Evolutionary conservation across 352 stramenopile species (phyloP), one percentile per base, ranked within the genome.

Genomic region (Phytophthora sp.): DNA sequence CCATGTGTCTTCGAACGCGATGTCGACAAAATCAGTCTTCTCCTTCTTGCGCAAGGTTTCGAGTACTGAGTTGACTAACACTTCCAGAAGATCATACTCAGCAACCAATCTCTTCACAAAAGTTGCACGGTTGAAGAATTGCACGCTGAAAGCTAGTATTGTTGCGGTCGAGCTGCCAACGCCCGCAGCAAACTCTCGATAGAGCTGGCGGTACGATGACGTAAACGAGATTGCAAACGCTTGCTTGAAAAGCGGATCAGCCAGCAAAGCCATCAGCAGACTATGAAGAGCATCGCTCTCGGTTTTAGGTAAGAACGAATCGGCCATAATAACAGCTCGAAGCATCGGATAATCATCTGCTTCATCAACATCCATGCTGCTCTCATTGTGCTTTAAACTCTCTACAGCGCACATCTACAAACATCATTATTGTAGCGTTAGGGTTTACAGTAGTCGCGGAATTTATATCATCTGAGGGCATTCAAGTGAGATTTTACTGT

Each of bases 111-210:
- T 73, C 61, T 88, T 87, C 15, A 99, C 96, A 74, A 99, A 99
- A 6, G 91, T 97, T 26, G 95, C 90, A n/a, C 97, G 92, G 69
- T 99, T 99, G 59, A 99, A 91, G 59, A 99, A 99, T 73, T 99
- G 97, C 5, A 99, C 97, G 28, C 83, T 95, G 42, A 99, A 94
- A 18, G 84, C 83, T 35, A 96, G 71, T 57, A 96, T 96, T 21
- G 91, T 98, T 49, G 98, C 97, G 10, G 66, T 87, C 17, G 81
- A 85, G 27, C 74, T 92, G 17, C 87, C 87, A n/a, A 92, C 70
- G 26, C 87, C 87, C 0, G 79, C 67, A 2, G 83, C 79, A 46
- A 89, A 91, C 46, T 95, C 84, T 48, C 74, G 80, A 77, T 92
- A 95, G 20, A 95, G 45, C 44, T 88, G 79, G 21, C 81, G 85